phyloP scores from a whole-genome alignment of 1,284 basidiomycete species.

The Violaceomyces palustris region DNA sequence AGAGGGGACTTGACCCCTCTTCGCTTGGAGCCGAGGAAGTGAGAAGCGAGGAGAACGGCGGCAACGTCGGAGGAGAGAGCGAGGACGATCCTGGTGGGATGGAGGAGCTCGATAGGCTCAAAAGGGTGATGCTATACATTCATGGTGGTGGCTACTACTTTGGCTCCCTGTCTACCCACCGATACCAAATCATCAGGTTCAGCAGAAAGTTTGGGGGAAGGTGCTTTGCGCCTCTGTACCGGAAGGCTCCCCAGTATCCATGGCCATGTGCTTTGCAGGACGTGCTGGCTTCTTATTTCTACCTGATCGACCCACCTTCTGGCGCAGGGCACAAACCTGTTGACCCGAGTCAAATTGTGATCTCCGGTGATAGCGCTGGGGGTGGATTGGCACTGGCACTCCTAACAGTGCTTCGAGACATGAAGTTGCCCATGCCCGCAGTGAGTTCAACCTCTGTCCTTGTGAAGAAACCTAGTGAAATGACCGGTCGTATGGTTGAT shows the following conservation, averaged over 20 bases:
- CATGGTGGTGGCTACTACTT: constrained; percentile 56
- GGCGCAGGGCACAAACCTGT: constrained; percentile 63
- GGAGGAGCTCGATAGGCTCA: constrained; percentile 45
- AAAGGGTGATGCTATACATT: constrained; percentile 48
- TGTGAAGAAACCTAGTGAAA: neutral
- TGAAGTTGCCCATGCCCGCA: constrained; percentile 73
- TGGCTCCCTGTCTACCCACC: constrained; percentile 58
- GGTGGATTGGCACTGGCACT: constrained; percentile 80
- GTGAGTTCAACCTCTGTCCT: constrained; percentile 50
- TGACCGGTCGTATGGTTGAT: neutral
- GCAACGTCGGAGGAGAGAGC: neutral
- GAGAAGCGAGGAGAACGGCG: constrained; percentile 54
- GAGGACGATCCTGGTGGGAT: too few relatives aligned
- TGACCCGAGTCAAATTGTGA: constrained; percentile 72
- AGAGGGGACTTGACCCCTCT: too few relatives aligned
- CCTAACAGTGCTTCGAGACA: constrained; percentile 85
- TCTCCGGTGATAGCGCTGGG: constrained; percentile 87
- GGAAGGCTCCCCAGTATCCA: constrained; percentile 57
- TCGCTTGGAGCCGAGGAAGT: constrained; percentile 27
- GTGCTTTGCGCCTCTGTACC: constrained; percentile 53
- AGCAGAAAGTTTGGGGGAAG: constrained; percentile 55
- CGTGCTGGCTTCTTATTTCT: constrained; percentile 74
- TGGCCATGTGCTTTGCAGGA: constrained; percentile 94
- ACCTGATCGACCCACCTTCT: constrained; percentile 67
- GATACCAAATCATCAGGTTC: constrained; percentile 53